These are phyloP conservation scores for Podospora anserina DNA, from an alignment of 495 filamentous ascomycete species.

Conservation along the genomic window DNA sequence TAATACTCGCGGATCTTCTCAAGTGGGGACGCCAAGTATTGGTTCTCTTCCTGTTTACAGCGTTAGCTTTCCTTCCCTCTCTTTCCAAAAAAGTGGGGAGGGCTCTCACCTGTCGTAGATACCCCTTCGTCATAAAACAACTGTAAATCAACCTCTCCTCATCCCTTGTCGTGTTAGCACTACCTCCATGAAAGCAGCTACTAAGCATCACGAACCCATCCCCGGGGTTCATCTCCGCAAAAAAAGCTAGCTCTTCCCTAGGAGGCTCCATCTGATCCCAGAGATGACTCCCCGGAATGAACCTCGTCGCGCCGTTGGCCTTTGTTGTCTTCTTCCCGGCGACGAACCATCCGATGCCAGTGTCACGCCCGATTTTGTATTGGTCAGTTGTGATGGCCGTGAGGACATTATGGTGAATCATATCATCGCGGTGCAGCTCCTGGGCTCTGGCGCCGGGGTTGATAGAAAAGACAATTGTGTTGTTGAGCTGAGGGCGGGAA, in stretches of 20 bases:
- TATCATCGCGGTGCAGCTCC: constrained; percentile 11
- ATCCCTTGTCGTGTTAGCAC: constrained; percentile 24
- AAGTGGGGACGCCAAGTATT: constrained; percentile 6
- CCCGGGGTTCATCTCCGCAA: constrained; percentile 32
- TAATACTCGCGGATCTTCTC: constrained; percentile 10
- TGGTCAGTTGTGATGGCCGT: constrained; percentile 9
- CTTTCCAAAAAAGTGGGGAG: too few species aligned
- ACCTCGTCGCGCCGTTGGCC: constrained; percentile 41
- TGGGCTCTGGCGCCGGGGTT: constrained; percentile 4
- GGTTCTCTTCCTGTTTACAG: constrained; percentile 11
- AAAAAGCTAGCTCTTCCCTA: constrained; percentile 18
- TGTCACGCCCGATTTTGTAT: constrained; percentile 11
- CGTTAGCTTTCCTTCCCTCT: background rate
- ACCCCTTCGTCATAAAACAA: constrained; percentile 13
- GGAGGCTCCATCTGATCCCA: constrained; percentile 29
- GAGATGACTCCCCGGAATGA: constrained; percentile 40
- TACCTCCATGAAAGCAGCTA: constrained; percentile 31
- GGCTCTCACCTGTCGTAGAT: background rate
- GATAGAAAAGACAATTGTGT: constrained; percentile 12
- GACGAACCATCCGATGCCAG: constrained; percentile 24
- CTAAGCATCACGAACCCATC: constrained; percentile 37
- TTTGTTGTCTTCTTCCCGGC: constrained; percentile 34
- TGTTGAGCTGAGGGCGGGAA: constrained; percentile 7
- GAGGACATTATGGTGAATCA: constrained; percentile 6
- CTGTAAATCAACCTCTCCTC: constrained; percentile 19